Evolutionary conservation across 2,329 filamentous ascomycete genomes (phyloP).

Genomic region (Ophiostoma tasmaniense): DNA sequence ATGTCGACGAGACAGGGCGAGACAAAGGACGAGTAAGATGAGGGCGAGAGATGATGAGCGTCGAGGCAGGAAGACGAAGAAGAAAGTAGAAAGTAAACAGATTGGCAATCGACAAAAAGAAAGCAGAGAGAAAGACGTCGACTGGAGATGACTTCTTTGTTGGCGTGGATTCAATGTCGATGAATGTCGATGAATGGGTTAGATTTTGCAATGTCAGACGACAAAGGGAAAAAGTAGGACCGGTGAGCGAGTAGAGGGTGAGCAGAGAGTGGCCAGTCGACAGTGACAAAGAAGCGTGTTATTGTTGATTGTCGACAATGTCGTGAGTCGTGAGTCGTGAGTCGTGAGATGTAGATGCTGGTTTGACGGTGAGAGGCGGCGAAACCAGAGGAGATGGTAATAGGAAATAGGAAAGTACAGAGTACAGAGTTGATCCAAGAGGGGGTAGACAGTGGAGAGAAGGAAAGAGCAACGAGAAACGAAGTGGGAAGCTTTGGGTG

Average conservation of each 20-base stretch:
- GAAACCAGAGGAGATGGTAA: not conserved
- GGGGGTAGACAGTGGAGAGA: not conserved
- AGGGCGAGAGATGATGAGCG: not conserved
- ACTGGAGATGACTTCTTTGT: not conserved
- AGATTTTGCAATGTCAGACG: not conserved
- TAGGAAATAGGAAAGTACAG: not conserved
- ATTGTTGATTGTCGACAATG: not conserved
- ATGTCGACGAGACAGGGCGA: not conserved
- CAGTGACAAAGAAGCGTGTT: not conserved
- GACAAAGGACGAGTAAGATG: not conserved
- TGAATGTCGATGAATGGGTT: no score
- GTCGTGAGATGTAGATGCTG: not conserved
- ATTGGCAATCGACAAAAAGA: not conserved
- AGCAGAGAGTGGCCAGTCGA: no score
- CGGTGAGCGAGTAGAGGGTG: not conserved
- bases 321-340: no score
- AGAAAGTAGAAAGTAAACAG: not conserved
- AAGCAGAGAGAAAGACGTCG: not conserved
- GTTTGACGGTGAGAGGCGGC: not conserved
- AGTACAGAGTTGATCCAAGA: not conserved
- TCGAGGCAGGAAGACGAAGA: not conserved
- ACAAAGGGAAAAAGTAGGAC: not conserved
- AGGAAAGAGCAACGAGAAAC: not conserved
- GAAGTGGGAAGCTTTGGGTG: not conserved
- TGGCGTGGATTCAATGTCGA: not conserved